Evolutionary conservation across 2,329 filamentous ascomycete species (phyloP), one percentile per base, ranked within the genome.

Genomic region (Kalaharituber pfeilii): DNA sequence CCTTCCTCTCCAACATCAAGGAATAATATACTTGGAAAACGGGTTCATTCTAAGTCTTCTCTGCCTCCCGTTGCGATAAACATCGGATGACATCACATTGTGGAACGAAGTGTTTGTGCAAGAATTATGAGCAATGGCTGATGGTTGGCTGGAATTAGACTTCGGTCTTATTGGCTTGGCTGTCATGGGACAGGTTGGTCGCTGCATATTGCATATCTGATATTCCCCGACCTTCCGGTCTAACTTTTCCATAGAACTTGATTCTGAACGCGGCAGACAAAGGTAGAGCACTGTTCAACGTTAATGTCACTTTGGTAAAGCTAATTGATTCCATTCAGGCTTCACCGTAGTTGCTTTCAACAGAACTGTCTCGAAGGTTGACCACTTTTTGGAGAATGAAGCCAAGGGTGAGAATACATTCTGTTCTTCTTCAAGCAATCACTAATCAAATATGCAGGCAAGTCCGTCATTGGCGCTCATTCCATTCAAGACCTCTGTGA

Each of bases 331-430:
- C 24, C 13, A 36, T 28, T n/a, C 51, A 63, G 62, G 88, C 68
- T 96, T 93, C 80, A 96, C 86, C 69, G 86, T 98, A 68, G 84
- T 89, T 73, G 91, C 89, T 65, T 98, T 84, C 81, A 98, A 98
- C 83, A 85, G 91, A 73, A 98, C 91, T 66, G 86, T 95, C 65
- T 80, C 86, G 73, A 98, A 98, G 81, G 91, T 98, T 72, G 88
- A 96, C 76, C 78, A 78, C 65, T 94, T 94, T 80, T 74, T 94
- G 64, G 82, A 76, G 63, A 89, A 94, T 73, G 84, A 89, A 75
- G 85, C 85, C 70, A 87, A 89, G 78, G 85, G 76, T 77, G 66
- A 65, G 72, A 57, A 28, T 44, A 49, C 26, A 59, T 71, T 73
- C 70, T 69, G 71, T 65, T 69, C 69, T 67, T 9, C n/a, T n/a